Percentiles rank a stretch among this genome's conserved stretches.
These are phyloP conservation scores for Elaeagnus macrophylla DNA, from an alignment of 306 rosid species.

Conservation along the genomic window DNA sequence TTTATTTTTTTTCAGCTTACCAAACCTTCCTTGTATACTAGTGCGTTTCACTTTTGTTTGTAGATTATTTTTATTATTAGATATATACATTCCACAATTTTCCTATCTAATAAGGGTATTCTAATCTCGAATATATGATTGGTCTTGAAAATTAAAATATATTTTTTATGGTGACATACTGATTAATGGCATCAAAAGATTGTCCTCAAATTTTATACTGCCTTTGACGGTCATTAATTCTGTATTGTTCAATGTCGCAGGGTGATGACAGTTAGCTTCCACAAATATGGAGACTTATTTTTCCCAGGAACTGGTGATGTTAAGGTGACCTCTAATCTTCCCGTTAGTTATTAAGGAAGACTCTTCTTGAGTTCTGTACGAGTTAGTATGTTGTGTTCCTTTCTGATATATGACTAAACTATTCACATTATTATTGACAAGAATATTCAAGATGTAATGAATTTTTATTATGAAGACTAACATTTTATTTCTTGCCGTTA, in stretches of 20 bases:
- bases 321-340: constrained; percentile 54
- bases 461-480: constrained; percentile 8
- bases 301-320: constrained; percentile 98
- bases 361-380: background rate
- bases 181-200: background rate
- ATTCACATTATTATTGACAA: background rate
- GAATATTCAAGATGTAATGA: background rate
- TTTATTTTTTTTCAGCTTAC: no score
- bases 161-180: background rate
- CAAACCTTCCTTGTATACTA: no score
- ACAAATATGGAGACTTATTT: constrained; percentile 91
- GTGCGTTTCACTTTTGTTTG: no score
- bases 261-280: constrained; percentile 99
- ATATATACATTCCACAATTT: no score
- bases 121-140: no score
- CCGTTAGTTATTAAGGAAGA: constrained; percentile 1
- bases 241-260: constrained; percentile 41
- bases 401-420: background rate
- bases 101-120: no score
- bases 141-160: background rate
- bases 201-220: constrained; percentile 4
- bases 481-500: background rate
- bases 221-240: constrained; percentile 19
- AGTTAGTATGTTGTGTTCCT: background rate
- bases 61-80: no score